Evolutionary conservation across 2,329 filamentous ascomycete genomes (phyloP).

Genomic region (Zasmidium citrigriseum): DNA sequence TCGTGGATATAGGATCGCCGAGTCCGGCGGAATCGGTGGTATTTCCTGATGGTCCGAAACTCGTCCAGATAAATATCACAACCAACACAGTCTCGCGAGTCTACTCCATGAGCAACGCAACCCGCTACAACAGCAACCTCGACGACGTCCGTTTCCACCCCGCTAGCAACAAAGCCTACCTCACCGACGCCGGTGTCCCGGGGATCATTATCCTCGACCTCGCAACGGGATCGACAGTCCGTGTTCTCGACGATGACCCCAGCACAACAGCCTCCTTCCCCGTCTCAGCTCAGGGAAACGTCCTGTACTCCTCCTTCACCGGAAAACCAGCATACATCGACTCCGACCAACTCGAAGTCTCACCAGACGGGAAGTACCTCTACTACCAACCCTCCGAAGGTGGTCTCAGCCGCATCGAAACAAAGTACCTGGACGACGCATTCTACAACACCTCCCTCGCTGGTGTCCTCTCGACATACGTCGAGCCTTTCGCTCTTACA

Average conservation of each 20-base stretch:
- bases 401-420: conserved; percentile 37
- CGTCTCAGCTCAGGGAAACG: conserved; percentile 33
- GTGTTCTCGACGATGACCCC: conserved; percentile 32
- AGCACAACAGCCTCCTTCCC: conserved; percentile 24
- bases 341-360: conserved; percentile 39
- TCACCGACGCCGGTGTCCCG: conserved; percentile 26
- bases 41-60: conserved; percentile 35
- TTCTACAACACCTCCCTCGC: conserved; percentile 34
- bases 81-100: conserved; percentile 36
- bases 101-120: conserved; percentile 38
- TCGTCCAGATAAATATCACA: conserved; percentile 37
- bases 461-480: conserved; percentile 23
- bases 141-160: conserved; percentile 42
- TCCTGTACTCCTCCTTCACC: conserved; percentile 24
- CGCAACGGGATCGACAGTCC: conserved; percentile 21
- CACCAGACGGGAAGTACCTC: conserved; percentile 1
- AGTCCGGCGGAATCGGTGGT: conserved; percentile 32
- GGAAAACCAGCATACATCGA: conserved; percentile 30
- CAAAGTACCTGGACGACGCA: conserved; percentile 33
- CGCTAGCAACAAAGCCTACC: conserved; percentile 29
- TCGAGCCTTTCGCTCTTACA: conserved; percentile 35
- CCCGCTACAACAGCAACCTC: conserved; percentile 25
- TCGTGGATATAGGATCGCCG: conserved; percentile 35
- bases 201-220: conserved; percentile 19
- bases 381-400: conserved; percentile 38